Evolutionary conservation across 805 yeast species (phyloP), one percentile per base, ranked within the genome.

Genomic region (Sungouiozyma intestinalis): DNA sequence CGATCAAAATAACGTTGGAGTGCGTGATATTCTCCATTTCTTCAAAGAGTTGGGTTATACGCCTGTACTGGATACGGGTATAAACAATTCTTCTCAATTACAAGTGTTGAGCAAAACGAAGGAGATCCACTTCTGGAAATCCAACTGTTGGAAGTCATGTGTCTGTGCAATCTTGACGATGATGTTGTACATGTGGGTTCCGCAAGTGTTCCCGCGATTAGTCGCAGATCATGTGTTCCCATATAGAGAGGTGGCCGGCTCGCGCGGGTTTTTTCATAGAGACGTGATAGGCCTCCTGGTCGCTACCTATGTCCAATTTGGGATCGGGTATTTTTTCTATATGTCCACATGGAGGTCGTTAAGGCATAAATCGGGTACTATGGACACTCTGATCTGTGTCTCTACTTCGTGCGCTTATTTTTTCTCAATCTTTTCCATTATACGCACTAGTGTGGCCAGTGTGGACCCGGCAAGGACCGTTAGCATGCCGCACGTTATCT

Each of bases 371-470:
- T 78, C 85, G 18, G 81, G 81, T 8, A 86, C 90, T 6, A 94
- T 92, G 98, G 98, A 92, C 62, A 83, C 90, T 2, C 68, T 92
- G 45, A 87, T 92, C 32, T 79, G 83, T 40, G 68, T 84, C 16
- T 85, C 97, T 3, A 87, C 96, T 0, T 64, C 80, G 39, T 77
- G 83, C 17, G 85, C 96, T 3, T 92, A 77, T 55, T 38, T 67
- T 4, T 90, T 85, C 53, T 87, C 97, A 1, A 57, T 82, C 1
- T 58, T 76, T 19, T 73, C 92, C 0, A 75, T 86, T 47, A 24
- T 73, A 1, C 60, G 69, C 31, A 68, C 76, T 34, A 65, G 77
- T 16, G 50, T 72, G n/a, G n/a, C n/a, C n/a, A n/a, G n/a, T n/a
- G n/a, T n/a, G n/a, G n/a, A n/a, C n/a, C n/a, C n/a, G n/a, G n/a